Evolutionary conservation across 2,329 filamentous ascomycete genomes (phyloP), one percentile per base, ranked within the genome.

Genomic region (Cordyceps farinosa): DNA sequence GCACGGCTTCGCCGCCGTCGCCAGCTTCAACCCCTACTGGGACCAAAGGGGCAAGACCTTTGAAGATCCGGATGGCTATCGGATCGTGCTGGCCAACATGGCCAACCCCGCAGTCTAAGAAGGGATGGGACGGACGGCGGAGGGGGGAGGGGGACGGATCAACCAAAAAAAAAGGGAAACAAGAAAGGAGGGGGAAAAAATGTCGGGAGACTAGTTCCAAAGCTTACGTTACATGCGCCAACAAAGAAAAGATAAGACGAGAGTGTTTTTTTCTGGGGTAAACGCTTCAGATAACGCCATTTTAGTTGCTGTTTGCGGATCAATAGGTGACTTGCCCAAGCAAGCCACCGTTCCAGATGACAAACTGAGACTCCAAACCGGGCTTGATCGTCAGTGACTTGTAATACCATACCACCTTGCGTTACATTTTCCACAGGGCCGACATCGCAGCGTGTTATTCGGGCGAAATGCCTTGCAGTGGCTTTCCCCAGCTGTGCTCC

Each of bases 61-160:
- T 69, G 77, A 77, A 60, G 78, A 81, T 67, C 69, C 76, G 10
- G 79, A 81, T 70, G 79, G 78, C 17, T 81, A 78, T 69, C 69
- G 77, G 8, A 68, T 79, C 45, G 78, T 81, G 42, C 67, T 81
- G 40, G 76, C 70, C 30, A 75, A 76, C 36, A 69, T 69, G 65
- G 54, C 47, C 5, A 67, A 57, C 58, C 63, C 50, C 44, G 47
- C 61, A 44, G 61, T 34, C 32, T 61, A 53, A 55, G 15, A 27
- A 5, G 22, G 3, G 22, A 57, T 6, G 17, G n/a, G 44, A 8
- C 13, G 45, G 54, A 45, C 6, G 42, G n/a, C 6, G 7, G 42
- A n/a, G 44, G 44, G 9, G 44, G 17, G 44, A n/a, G 44, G 17
- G 42, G 15, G 22, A 22, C 7, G 22, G 8, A 32, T 15, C 38